A percentile compares a stretch with the other conserved stretches of the same genome.
Conservation (phyloP, 1,284 basidiomycete genomes). For the Microbotryum scabiosae region DNA sequence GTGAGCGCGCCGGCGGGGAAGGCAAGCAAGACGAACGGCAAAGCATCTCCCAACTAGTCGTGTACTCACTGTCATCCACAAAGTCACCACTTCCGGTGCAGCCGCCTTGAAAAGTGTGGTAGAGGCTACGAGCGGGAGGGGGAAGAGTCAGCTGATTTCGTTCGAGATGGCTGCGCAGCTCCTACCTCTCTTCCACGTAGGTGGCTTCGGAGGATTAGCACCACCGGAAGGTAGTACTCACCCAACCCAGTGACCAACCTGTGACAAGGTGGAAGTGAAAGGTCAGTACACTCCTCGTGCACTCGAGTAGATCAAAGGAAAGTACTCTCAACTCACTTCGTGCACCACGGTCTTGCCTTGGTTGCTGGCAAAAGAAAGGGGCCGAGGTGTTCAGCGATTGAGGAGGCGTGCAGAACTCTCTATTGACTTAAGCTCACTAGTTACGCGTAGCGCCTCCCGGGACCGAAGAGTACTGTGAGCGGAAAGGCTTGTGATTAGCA, state of each 20-base stretch:
- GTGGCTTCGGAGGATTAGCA: not conserved
- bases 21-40: conserved; percentile 35
- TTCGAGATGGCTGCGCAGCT: not conserved
- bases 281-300: too few relatives aligned
- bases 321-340: conserved; percentile 35
- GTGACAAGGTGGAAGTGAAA: too few relatives aligned
- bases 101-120: conserved; percentile 55
- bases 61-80: conserved; percentile 44
- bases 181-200: not conserved
- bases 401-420: too few relatives aligned
- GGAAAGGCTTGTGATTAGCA: too few relatives aligned
- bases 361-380: conserved; percentile 34
- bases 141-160: not conserved
- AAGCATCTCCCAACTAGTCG: too few relatives aligned
- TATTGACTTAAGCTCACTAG: conserved; percentile 32
- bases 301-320: too few relatives aligned
- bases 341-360: conserved; percentile 51
- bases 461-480: conserved; percentile 45
- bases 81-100: conserved; percentile 48
- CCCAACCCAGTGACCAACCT: conserved; percentile 48
- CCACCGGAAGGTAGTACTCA: not conserved
- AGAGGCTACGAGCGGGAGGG: conserved; percentile 45
- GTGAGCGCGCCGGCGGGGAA: not conserved
- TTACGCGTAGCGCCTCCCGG: conserved; percentile 47
- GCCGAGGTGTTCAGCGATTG: too few relatives aligned